Conservation (phyloP, 1,284 basidiomycete species). For the Apiotrichum domesticum region DNA sequence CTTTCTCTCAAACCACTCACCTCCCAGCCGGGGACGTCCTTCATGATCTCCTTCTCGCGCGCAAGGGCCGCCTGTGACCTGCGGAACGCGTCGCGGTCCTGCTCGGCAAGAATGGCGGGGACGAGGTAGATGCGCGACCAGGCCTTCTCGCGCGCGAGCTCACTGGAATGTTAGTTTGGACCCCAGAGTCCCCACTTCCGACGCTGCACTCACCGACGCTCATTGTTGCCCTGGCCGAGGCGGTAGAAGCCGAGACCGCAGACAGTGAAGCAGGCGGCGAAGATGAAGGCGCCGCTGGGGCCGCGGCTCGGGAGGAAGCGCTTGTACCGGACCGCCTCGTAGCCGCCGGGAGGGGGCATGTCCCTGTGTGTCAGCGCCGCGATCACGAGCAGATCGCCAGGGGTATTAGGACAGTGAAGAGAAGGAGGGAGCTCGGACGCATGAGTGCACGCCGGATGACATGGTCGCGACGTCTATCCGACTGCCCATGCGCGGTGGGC, state of each 20-base stretch:
- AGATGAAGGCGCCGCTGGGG: slow-evolving; percentile 78
- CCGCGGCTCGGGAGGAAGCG: slow-evolving; percentile 91
- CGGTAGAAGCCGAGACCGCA: slow-evolving; percentile 92
- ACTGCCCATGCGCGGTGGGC: no score
- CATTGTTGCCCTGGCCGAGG: slow-evolving; percentile 80
- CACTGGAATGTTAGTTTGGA: slow-evolving; percentile 55
- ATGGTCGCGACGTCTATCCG: no score
- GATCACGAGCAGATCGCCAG: no score
- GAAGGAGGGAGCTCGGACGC: no score
- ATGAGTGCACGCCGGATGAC: no score
- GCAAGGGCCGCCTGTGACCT: slow-evolving; percentile 70
- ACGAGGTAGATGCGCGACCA: slow-evolving; percentile 96
- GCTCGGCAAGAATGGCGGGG: slow-evolving; percentile 84
- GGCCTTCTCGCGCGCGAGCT: slow-evolving; percentile 84
- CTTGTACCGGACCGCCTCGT: slow-evolving; percentile 90
- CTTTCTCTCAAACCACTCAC: slow-evolving; percentile 53
- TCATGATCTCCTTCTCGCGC: slow-evolving; percentile 90
- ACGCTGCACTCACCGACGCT: slow-evolving; percentile 70
- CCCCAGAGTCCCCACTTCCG: neutral
- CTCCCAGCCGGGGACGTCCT: slow-evolving; percentile 90
- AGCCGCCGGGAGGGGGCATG: slow-evolving; percentile 90
- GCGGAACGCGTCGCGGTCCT: slow-evolving; percentile 83
- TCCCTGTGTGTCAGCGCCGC: slow-evolving; percentile 57
- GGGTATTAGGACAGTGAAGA: no score
- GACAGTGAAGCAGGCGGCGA: slow-evolving; percentile 74